Conservation (phyloP, 108 stramenopile genomes). For the Nannochloropsis gaditana region DNA sequence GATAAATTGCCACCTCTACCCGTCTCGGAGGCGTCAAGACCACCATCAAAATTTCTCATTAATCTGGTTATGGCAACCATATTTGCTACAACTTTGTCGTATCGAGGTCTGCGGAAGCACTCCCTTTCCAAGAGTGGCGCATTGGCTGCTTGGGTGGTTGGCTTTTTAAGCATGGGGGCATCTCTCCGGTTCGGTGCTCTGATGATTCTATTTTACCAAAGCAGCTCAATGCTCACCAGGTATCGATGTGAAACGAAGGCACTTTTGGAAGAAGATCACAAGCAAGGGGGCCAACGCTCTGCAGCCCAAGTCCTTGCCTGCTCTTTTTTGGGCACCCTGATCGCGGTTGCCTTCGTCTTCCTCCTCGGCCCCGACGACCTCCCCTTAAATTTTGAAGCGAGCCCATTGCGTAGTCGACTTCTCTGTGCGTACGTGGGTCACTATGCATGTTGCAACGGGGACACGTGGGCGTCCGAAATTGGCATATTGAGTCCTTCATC, state of each 20-base stretch:
- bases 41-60: neutral
- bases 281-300: conserved; percentile 21
- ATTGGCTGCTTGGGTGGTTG: conserved; percentile 62
- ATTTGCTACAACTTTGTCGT: conserved; percentile 51
- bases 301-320: conserved; percentile 16
- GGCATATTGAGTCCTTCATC: conserved; percentile 60
- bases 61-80: conserved; percentile 28
- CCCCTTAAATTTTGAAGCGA: conserved; percentile 24
- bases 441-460: conserved; percentile 69
- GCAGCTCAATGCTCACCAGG: conserved; percentile 67
- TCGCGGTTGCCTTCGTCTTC: neutral
- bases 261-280: conserved; percentile 50
- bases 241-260: conserved; percentile 58
- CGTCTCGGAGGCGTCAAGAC: too few species aligned
- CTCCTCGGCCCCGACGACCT: conserved; percentile 32
- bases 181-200: conserved; percentile 62
- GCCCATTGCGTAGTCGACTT: conserved; percentile 50
- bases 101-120: conserved; percentile 53
- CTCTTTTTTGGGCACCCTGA: neutral
- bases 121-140: conserved; percentile 62
- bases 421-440: conserved; percentile 66
- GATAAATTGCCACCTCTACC: too few species aligned
- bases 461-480: conserved; percentile 72
- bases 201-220: conserved; percentile 66
- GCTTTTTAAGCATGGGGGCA: conserved; percentile 60